A percentile compares a stretch with the other conserved stretches of the same genome.
Evolutionary conservation across 2,329 filamentous ascomycete species (phyloP).

Genomic region (Diaporthe eres): DNA sequence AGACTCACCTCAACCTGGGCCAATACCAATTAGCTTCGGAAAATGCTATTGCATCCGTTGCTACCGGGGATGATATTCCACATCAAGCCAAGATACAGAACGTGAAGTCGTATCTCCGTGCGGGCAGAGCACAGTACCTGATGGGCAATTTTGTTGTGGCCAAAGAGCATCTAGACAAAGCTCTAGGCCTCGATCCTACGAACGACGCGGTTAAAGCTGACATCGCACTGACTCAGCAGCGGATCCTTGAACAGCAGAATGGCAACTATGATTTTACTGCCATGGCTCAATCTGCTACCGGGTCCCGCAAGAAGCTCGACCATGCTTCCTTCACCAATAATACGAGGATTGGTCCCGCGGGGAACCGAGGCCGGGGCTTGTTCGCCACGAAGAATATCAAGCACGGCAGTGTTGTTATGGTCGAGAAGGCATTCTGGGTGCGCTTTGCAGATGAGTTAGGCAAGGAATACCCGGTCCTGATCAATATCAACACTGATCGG

Average conservation of each 20-base stretch:
- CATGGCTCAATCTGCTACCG: slow-evolving; percentile 45
- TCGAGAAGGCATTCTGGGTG: slow-evolving; percentile 53
- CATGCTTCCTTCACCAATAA: slow-evolving; percentile 51
- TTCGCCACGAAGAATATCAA: slow-evolving; percentile 55
- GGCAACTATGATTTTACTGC: slow-evolving; percentile 50
- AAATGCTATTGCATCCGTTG: slow-evolving; percentile 1
- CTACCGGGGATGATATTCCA: neutral
- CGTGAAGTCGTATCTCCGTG: slow-evolving; percentile 49
- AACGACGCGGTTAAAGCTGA: slow-evolving; percentile 45
- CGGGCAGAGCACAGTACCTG: slow-evolving; percentile 53
- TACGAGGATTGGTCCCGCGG: slow-evolving; percentile 50
- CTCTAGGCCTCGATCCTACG: slow-evolving; percentile 45
- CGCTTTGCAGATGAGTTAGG: neutral
- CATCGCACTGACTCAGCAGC: slow-evolving; percentile 44
- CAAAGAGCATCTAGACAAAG: slow-evolving; percentile 46
- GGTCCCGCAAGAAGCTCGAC: slow-evolving; percentile 48
- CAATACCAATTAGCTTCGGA: neutral
- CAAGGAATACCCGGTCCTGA: neutral
- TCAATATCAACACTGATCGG: neutral
- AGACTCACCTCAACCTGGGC: neutral
- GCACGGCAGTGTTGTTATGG: slow-evolving; percentile 58
- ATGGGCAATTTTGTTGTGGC: slow-evolving; percentile 51
- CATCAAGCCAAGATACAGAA: neutral
- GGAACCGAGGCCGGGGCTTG: slow-evolving; percentile 56
- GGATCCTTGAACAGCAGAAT: slow-evolving; percentile 45